Percentiles rank a stretch among this genome's conserved stretches.
Evolutionary conservation across 345 rosid species (phyloP).

Genomic region (Melaleuca alternifolia): DNA sequence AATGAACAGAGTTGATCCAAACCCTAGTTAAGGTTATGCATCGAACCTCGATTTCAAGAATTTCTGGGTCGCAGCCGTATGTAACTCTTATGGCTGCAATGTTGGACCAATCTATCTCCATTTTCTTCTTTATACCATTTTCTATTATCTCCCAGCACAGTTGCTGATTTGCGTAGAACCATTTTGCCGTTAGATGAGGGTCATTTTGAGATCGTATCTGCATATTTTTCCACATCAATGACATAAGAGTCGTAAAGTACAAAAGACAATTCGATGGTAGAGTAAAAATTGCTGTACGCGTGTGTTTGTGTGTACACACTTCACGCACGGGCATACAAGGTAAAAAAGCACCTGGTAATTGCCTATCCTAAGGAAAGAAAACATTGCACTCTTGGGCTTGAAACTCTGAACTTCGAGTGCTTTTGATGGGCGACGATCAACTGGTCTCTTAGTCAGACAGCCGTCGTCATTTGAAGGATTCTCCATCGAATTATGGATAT

Average conservation of each 20-base stretch:
- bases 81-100: not conserved
- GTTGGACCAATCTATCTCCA: not conserved
- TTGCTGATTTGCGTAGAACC: not conserved
- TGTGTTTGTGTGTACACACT: not conserved
- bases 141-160: not conserved
- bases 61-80: not conserved
- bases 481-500: not conserved
- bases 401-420: not conserved
- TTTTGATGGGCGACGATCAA: no score
- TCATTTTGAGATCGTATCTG: not conserved
- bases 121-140: not conserved
- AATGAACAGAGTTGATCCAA: not conserved
- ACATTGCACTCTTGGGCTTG: rapidly evolving
- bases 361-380: not conserved
- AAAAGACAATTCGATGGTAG: not conserved
- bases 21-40: not conserved
- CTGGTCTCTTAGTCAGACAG: no score
- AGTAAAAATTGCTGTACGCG: no score
- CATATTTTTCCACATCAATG: not conserved
- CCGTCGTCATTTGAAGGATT: not conserved
- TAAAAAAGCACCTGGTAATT: not conserved
- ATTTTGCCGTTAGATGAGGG: not conserved
- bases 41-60: not conserved
- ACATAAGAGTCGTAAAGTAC: not conserved
- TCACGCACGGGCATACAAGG: not conserved